phyloP scores from a whole-genome alignment of 139 green algal genomes.

The Chlorella sp. region DNA sequence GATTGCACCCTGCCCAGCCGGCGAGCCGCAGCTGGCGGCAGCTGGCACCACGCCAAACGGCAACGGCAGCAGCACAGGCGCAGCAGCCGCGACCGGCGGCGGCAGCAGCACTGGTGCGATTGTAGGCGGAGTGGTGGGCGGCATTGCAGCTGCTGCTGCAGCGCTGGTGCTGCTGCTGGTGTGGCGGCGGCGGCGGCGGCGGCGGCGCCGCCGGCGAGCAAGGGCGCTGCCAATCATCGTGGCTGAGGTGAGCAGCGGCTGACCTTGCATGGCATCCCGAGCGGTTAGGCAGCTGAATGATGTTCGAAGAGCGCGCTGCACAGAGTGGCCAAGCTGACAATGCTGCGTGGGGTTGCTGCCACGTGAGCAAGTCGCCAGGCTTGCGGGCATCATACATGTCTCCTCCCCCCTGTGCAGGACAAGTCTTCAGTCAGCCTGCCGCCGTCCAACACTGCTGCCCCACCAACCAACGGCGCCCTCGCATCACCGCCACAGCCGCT shows the following conservation, averaged over 20 bases:
- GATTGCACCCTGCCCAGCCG: not conserved
- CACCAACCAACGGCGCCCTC: too few relatives aligned
- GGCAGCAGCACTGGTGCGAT: not conserved
- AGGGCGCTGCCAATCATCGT: not conserved
- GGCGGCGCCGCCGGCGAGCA: not conserved
- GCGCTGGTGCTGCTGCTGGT: not conserved
- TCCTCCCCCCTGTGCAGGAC: too few relatives aligned
- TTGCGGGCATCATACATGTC: too few relatives aligned
- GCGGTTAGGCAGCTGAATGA: too few relatives aligned
- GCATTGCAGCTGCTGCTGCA: not conserved
- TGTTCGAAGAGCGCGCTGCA: too few relatives aligned
- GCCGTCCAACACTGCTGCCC: not conserved
- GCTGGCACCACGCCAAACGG: not conserved
- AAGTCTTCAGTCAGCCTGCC: too few relatives aligned
- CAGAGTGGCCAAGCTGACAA: too few relatives aligned
- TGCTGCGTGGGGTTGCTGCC: too few relatives aligned
- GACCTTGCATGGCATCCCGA: too few relatives aligned
- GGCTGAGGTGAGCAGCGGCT: not conserved
- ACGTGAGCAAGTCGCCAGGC: too few relatives aligned
- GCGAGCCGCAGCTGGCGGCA: not conserved
- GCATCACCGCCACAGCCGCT: not conserved
- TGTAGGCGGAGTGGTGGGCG: not conserved
- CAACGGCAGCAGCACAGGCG: not conserved
- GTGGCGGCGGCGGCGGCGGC: not conserved
- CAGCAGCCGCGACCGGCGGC: not conserved